Percentiles rank a stretch among this genome's conserved stretches.
Conservation (phyloP, 2,329 filamentous ascomycete genomes). For the Dothideomycetes sp. region DNA sequence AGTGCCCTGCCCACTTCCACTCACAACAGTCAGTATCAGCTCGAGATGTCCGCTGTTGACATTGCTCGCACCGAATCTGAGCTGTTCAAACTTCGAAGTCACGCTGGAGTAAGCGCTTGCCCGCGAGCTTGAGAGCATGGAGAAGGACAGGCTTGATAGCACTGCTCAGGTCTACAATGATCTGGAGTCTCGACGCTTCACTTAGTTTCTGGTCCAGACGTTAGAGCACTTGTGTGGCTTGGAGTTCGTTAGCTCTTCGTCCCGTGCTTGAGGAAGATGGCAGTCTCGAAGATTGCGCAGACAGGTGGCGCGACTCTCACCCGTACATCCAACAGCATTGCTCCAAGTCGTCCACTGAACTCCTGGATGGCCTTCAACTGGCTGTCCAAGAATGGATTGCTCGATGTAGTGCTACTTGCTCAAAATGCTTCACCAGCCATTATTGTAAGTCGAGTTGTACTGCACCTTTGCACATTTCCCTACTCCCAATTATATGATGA, state of each 20-base stretch:
- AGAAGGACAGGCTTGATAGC: background rate
- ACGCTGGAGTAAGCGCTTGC: slow-evolving; percentile 4
- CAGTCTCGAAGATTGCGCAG: slow-evolving; percentile 1
- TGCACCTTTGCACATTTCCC: too few relatives aligned
- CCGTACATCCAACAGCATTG: slow-evolving; percentile 1
- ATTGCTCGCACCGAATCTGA: slow-evolving; percentile 2
- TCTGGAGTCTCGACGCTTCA: background rate
- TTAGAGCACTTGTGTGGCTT: slow-evolving; percentile 8
- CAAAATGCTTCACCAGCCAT: too few relatives aligned
- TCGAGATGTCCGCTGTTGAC: slow-evolving; percentile 1
- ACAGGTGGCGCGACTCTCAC: too few relatives aligned
- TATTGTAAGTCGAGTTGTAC: too few relatives aligned
- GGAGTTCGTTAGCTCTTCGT: slow-evolving; percentile 5
- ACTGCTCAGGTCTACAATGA: background rate
- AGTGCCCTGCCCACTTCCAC: slow-evolving; percentile 1
- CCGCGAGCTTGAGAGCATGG: background rate
- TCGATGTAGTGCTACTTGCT: too few relatives aligned
- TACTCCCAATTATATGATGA: slow-evolving; percentile 19
- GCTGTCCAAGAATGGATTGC: background rate
- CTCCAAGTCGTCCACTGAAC: slow-evolving; percentile 20
- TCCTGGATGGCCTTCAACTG: slow-evolving; percentile 23
- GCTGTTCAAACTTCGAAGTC: slow-evolving; percentile 13
- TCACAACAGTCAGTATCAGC: background rate
- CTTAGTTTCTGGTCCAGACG: slow-evolving; percentile 7
- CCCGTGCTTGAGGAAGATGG: slow-evolving; percentile 11